Percentiles rank a stretch among this genome's conserved stretches.
Evolutionary conservation across 208 protist genomes (phyloP).

Genomic region (Trypanosomatidae sp.): DNA sequence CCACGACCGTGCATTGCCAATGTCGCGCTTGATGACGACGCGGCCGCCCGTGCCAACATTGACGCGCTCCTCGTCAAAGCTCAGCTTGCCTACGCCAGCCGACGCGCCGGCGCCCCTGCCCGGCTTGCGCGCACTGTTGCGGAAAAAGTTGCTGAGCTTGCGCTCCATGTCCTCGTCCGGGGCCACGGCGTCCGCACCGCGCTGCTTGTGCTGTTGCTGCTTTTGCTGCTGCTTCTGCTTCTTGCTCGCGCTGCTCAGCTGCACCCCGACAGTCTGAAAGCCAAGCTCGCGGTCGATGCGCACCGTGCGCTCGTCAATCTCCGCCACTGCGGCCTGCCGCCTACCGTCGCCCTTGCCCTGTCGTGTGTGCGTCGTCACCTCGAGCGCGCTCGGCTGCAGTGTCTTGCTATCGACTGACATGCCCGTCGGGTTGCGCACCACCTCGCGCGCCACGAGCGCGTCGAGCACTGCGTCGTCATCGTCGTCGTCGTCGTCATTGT

Average conservation of each 20-base stretch:
- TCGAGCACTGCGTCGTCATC: slow-evolving; percentile 42
- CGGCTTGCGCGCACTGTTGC: slow-evolving; percentile 21
- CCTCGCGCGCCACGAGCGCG: slow-evolving; percentile 49
- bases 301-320: slow-evolving; percentile 24
- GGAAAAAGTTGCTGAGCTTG: slow-evolving; percentile 65
- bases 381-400: slow-evolving; percentile 22
- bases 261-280: slow-evolving; percentile 22
- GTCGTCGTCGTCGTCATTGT: slow-evolving; percentile 20
- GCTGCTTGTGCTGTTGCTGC: slow-evolving; percentile 6
- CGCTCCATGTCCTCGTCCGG: slow-evolving; percentile 47
- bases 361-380: slow-evolving; percentile 16
- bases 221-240: slow-evolving; percentile 10
- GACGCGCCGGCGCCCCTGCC: too few relatives aligned
- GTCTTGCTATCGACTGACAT: slow-evolving; percentile 43
- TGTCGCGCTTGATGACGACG: slow-evolving; percentile 32
- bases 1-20: slow-evolving; percentile 29
- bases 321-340: neutral
- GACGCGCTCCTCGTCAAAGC: slow-evolving; percentile 9
- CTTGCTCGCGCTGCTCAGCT: slow-evolving; percentile 7
- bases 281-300: slow-evolving; percentile 29
- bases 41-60: slow-evolving; percentile 6
- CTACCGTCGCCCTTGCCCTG: slow-evolving; percentile 12
- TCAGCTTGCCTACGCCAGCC: slow-evolving; percentile 11
- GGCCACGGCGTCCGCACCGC: slow-evolving; percentile 3
- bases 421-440: slow-evolving; percentile 18